A percentile compares a stretch with the other conserved stretches of the same genome.
phyloP scores from a whole-genome alignment of 2,329 filamentous ascomycete genomes.

The Pyrenophora graminea region DNA sequence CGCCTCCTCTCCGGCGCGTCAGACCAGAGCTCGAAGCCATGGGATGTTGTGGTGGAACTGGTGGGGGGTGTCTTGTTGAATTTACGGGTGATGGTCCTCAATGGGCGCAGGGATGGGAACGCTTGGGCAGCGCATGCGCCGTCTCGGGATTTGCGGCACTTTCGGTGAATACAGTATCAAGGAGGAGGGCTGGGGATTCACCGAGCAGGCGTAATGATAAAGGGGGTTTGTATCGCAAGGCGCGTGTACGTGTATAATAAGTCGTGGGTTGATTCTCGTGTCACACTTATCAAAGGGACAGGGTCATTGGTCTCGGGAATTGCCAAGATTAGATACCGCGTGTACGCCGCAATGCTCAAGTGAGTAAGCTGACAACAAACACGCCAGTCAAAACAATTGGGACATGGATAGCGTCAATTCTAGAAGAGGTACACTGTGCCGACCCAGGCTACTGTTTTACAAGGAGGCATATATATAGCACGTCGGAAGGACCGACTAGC shows the following conservation, averaged over 20 bases:
- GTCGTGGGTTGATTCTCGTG: conserved; percentile 30
- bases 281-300: conserved; percentile 27
- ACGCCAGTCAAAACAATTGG: conserved; percentile 10
- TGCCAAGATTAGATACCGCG: conserved; percentile 22
- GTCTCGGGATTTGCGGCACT: conserved; percentile 17
- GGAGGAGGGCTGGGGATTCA: conserved; percentile 13
- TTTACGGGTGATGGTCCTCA: conserved; percentile 40
- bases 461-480: conserved; percentile 46
- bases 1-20: conserved; percentile 70
- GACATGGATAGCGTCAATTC: conserved; percentile 42
- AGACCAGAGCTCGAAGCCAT: conserved; percentile 75
- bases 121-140: conserved; percentile 43
- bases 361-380: conserved; percentile 8
- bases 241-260: conserved; percentile 19
- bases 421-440: conserved; percentile 44
- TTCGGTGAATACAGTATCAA: conserved; percentile 15
- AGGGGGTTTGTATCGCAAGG: conserved; percentile 22
- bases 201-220: conserved; percentile 22
- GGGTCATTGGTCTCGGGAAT: conserved; percentile 14
- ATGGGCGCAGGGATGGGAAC: conserved; percentile 40
- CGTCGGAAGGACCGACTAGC: conserved; percentile 37
- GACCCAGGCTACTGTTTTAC: conserved; percentile 45
- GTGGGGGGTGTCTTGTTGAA: conserved; percentile 37
- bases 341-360: conserved; percentile 15
- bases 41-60: conserved; percentile 33